Base-by-base conservation (phyloP, 345 rosid genomes). In the Populus deltoides region DNA sequence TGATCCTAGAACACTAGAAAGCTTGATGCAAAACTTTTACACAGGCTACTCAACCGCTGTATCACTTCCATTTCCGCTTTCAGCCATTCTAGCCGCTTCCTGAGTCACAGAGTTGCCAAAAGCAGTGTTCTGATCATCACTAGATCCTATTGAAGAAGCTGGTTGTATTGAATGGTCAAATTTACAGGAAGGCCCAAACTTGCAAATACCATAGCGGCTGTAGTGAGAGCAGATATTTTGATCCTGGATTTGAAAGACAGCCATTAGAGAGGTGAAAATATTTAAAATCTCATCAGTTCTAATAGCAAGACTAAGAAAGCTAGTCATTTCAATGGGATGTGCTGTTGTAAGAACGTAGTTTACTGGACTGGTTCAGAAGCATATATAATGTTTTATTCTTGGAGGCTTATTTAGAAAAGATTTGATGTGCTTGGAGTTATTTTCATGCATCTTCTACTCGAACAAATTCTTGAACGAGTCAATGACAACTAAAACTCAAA, bases 101-200 rank as follows among this genome's bases (percentile, higher is more conserved):
- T 57, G 73, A 17, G 47, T 66, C 35, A 66, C 67, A 59, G 89
- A 57, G 75, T 79, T 70, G 55, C 77, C 81, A 9, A 78, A 72
- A 0, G 79, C 71, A 17, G 77, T 67, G 6, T 66, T 51, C 68
- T 83, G 79, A 77, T 87, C 83, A 17, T 76, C 69, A 38, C 77
- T 72, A 57, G 82, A 71, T 17, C 80, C 86, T 4, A 80, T 7
- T 15, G 87, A 49, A 12, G 79, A 16, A 79, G 86, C 79, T 66
- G 83, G 85, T 31, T 89, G 89, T 70, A 38, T 72, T 33, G 81
- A 86, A 81, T 92, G 97, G 86, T 90, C 85, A 78, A 86, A 92
- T 88, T 87, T 94, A 84, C 99, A 93, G 31, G 97, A 93, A 68
- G 97, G 98, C 12, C 99, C 99, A 22, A 88, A 96, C 86, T 93